Evolutionary conservation across 1,284 basidiomycete species (phyloP).

Genomic region (Malassezia caprae): DNA sequence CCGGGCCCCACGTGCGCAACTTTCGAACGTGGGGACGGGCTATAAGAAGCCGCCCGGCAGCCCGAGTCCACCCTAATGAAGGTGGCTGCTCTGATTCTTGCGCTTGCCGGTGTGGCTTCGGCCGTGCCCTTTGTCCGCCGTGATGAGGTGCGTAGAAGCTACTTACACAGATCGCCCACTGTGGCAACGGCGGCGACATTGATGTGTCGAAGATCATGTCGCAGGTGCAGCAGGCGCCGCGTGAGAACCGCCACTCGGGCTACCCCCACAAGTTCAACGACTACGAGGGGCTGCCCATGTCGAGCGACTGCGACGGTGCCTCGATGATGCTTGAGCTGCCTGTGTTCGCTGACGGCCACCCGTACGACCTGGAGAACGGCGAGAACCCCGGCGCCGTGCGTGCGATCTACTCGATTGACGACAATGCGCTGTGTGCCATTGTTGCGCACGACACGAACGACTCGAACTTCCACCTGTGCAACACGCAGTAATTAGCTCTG

Average conservation of each 20-base stretch:
- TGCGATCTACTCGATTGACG: constrained; percentile 6
- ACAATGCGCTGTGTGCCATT: constrained; percentile 9
- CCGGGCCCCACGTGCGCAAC: not conserved
- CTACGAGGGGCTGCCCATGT: constrained; percentile 7
- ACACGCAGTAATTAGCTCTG: not conserved
- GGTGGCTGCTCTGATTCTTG: not conserved
- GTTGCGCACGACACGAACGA: constrained; percentile 12
- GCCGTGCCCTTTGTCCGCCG: constrained; percentile 1
- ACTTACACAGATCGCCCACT: constrained; percentile 4
- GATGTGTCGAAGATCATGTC: not conserved
- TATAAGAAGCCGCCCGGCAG: not conserved
- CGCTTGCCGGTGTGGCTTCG: not conserved
- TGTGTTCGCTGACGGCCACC: constrained; percentile 10
- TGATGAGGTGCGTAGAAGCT: not conserved
- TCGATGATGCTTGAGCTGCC: constrained; percentile 15
- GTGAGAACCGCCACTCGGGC: not conserved
- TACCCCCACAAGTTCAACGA: constrained; percentile 12
- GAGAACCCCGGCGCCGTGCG: constrained; percentile 11
- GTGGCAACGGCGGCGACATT: constrained; percentile 11
- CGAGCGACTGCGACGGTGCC: not conserved
- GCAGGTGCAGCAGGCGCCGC: constrained; percentile 7
- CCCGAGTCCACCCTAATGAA: not conserved
- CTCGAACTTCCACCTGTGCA: constrained; percentile 9
- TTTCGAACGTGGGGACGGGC: not conserved
- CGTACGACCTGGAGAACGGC: constrained; percentile 10